Base-by-base conservation (phyloP, 192 early-diverging fungal genomes). In the Coemansia sp. region DNA sequence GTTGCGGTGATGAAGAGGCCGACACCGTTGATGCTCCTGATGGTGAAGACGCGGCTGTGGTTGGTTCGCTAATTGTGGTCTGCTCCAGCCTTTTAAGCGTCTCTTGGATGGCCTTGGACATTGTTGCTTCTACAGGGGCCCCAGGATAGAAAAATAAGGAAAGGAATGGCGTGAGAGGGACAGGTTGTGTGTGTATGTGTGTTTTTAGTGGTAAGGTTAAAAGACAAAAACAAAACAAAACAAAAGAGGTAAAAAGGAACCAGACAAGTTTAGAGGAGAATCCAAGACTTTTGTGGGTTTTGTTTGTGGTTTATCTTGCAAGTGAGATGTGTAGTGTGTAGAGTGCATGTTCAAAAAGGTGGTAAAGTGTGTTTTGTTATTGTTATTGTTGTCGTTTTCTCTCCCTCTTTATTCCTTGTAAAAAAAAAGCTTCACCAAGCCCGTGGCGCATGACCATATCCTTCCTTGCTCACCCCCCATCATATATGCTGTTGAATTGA, bases 21-120 rank as follows among this genome's bases (percentile, higher is more conserved):
- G 79, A 73, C 18, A 52, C 63, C 22, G 79, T 73, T 47, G 78
- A 72, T 49, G 62, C 58, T 13, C 61, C 54, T 41, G 71, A 63
- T 56, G 76, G 68, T 32, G 80, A 66, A 32, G 71, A 59, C 19
- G 64, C 68, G 5, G 46, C 72, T 15, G 71, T 45, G 54, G 41
- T 66, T 32, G 65, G 47, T 57, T 74, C 76, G 69, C 67, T 62
- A 42, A 83, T 74, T 49, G 67, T 65, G 19, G 80, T 61, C 60
- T 76, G 75, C 56, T 83, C 80, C 12, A 83, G 65, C 64, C 72
- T 78, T 36, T 63, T 71, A 56, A 83, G 72, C 48, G 80, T 78
- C 52, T 83, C 80, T 65, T 83, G 76, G 47, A 78, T 69, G 48
- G 80, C 72, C 69, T 74, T 83, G 66, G 80, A 78, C 80, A 83